Base-by-base conservation (phyloP, 345 rosid species). In the Tarenaya hassleriana region DNA sequence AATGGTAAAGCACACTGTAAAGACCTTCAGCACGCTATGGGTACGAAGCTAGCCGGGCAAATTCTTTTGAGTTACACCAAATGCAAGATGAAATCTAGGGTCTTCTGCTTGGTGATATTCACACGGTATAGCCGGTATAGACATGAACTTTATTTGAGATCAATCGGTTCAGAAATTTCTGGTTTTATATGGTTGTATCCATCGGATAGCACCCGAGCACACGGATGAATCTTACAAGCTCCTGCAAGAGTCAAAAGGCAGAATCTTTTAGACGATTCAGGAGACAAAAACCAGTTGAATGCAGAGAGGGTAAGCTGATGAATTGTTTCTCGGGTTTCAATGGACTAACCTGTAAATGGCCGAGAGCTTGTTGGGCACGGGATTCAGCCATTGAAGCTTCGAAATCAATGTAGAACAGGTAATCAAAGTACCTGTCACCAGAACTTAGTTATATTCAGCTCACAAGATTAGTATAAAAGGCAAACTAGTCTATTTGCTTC, bases 341-440 rank as follows among this genome's bases (percentile, higher is more conserved):
- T 18, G 31, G 41, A 44, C 3, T 19, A 11, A 85, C 98, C 97
- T 83, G 88, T 64, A 92, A 67, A 75, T 83, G 84, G 62, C 69
- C 79, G 63, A 92, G 66, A 33, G 98, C 91, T 55, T 66, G 50
- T 61, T 88, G 98, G 13, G 90, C 88, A 50, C 91, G 83, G 1
- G 65, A 55, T 16, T 92, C 98, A 27, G 98, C 97, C 95, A 88
- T 85, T 14, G 98, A 92, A 33, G 98, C 97, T 69, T 85, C 91
- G 55, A 92, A 83, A 54, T 92, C 98, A 8, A 83, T 69, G 65
- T 77, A 88, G 62, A 92, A 92, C 13, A 92, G 78, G 74, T 88
- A 88, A 73, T 92, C 97, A 32, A 92, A 88, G 70, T 75, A 85
- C 80, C 98, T 92, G 74, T 50, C 50, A 56, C 45, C 56, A 68